Percentiles rank a stretch among this genome's conserved stretches.
These are phyloP conservation scores for Ricinus communis DNA, from an alignment of 345 rosid species.

Conservation along the genomic window DNA sequence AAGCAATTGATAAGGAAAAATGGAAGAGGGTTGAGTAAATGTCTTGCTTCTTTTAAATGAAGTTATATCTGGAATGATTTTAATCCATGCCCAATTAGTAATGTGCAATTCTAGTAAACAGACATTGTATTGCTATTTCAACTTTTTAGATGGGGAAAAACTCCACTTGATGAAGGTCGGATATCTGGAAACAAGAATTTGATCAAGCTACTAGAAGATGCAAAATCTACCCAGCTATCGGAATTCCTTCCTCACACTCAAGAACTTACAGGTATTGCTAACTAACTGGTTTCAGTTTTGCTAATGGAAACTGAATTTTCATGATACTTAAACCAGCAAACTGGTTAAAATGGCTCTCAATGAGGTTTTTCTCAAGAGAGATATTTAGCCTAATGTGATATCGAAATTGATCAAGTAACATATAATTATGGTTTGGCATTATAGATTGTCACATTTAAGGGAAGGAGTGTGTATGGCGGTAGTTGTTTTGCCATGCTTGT, in stretches of 20 bases:
- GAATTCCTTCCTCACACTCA: constrained; percentile 34
- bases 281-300: neutral
- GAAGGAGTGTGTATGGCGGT: too few species aligned
- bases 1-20: neutral
- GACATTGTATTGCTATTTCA: neutral
- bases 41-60: neutral
- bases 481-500: too few species aligned
- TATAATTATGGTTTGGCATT: neutral
- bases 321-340: neutral
- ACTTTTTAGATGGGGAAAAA: constrained; percentile 76
- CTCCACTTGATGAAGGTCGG: constrained; percentile 72
- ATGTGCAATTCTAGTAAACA: neutral
- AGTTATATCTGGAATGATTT: too few species aligned
- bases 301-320: neutral
- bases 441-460: too few species aligned
- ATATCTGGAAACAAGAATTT: constrained; percentile 78
- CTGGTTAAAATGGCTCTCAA: neutral
- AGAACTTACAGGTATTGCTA: constrained; percentile 49
- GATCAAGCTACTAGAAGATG: constrained; percentile 72
- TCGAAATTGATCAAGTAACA: neutral
- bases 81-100: too few species aligned
- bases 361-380: neutral
- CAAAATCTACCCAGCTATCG: constrained; percentile 44
- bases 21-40: neutral
- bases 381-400: neutral